These are phyloP conservation scores for Flaveria bidentis DNA, from an alignment of 129 eudicot species.

Conservation along the genomic window DNA sequence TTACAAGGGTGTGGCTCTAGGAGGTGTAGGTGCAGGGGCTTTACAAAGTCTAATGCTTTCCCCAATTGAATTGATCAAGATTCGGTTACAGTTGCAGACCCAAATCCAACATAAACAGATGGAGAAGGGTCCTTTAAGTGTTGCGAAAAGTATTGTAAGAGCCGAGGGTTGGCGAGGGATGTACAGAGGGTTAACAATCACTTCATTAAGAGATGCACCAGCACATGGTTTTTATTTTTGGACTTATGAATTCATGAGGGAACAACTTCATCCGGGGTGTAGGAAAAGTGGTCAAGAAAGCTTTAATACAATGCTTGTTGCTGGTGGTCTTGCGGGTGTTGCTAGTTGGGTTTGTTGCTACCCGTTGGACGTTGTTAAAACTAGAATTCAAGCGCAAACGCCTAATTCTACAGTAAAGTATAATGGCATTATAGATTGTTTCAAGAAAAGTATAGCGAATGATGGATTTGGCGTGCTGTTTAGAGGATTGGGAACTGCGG, in stretches of 20 bases:
- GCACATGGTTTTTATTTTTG: slow-evolving; percentile 79
- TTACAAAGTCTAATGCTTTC: slow-evolving; percentile 76
- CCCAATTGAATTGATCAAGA: slow-evolving; percentile 87
- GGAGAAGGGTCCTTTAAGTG: slow-evolving; percentile 52
- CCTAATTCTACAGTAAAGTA: slow-evolving; percentile 39
- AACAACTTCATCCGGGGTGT: slow-evolving; percentile 84
- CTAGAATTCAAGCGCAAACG: slow-evolving; percentile 73
- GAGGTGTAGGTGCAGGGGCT: slow-evolving; percentile 85
- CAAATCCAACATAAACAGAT: slow-evolving; percentile 25
- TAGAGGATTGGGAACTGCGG: slow-evolving; percentile 82
- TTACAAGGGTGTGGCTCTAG: slow-evolving; percentile 65
- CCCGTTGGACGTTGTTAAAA: slow-evolving; percentile 85
- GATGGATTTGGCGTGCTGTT: slow-evolving; percentile 70
- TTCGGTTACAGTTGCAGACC: slow-evolving; percentile 68
- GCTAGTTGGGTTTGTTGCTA: slow-evolving; percentile 89
- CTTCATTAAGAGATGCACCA: slow-evolving; percentile 81
- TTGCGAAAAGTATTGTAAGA: slow-evolving; percentile 49
- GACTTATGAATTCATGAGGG: slow-evolving; percentile 78
- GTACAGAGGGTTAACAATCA: slow-evolving; percentile 72
- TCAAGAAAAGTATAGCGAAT: slow-evolving; percentile 52
- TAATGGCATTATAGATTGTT: slow-evolving; percentile 71
- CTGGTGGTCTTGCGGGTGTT: slow-evolving; percentile 93
- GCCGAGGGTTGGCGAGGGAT: slow-evolving; percentile 65
- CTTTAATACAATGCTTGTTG: slow-evolving; percentile 70
- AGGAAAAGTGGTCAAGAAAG: slow-evolving; percentile 71